phyloP scores from a whole-genome alignment of 768 basidiomycete genomes.

The Goffeauzyma gilvescens region DNA sequence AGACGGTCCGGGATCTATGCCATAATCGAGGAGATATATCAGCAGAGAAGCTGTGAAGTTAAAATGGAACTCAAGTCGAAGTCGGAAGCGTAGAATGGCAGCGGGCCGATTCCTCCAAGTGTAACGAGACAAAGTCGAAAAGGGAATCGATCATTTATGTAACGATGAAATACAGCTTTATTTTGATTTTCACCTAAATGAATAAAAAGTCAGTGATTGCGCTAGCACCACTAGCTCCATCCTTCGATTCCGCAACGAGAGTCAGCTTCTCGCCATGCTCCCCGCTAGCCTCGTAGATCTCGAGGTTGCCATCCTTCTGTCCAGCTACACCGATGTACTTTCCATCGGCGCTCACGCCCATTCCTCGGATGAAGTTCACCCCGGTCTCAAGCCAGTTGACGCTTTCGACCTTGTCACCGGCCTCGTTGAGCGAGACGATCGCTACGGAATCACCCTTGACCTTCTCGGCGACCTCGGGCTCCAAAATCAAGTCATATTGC shows the following conservation, averaged over 20 bases:
- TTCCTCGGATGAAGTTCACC: slow-evolving; percentile 22
- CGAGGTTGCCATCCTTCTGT: slow-evolving; percentile 24
- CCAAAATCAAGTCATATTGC: slow-evolving; percentile 16
- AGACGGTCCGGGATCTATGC: no score
- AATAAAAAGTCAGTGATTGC: no score
- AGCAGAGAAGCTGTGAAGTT: no score
- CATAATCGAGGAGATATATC: no score
- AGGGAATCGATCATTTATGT: no score
- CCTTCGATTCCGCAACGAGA: slow-evolving; percentile 22
- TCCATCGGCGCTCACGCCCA: slow-evolving; percentile 25
- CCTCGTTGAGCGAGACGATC: slow-evolving; percentile 18
- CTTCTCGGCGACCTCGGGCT: slow-evolving; percentile 10
- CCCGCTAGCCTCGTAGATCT: slow-evolving; percentile 21
- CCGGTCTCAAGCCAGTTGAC: slow-evolving; percentile 21
- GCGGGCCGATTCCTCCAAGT: no score
- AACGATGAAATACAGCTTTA: no score
- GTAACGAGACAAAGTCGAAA: no score
- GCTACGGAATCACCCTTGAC: slow-evolving; percentile 25
- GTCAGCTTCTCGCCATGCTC: slow-evolving; percentile 23
- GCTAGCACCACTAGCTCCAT: no score
- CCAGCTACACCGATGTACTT: slow-evolving; percentile 26
- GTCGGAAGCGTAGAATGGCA: no score
- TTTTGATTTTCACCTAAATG: no score
- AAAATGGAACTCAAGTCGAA: no score
- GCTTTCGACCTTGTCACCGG: slow-evolving; percentile 17